A percentile compares a stretch with the other conserved stretches of the same genome.
These are phyloP conservation scores for Globisporangium heterothallicum DNA, from an alignment of 352 stramenopile genomes.

Conservation along the genomic window DNA sequence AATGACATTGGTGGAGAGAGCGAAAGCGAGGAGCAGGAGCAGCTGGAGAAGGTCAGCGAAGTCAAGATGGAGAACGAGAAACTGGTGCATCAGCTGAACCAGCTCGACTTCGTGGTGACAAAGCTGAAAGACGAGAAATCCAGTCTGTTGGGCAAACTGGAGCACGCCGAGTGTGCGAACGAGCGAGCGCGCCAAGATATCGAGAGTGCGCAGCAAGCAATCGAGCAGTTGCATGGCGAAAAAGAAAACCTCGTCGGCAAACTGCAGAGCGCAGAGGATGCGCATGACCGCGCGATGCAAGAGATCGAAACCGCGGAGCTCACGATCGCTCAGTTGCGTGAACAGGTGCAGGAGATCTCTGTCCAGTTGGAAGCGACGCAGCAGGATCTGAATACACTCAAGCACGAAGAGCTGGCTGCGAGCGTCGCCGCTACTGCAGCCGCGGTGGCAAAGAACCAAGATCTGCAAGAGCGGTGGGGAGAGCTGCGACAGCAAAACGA, in stretches of 20 bases:
- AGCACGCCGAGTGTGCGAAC: constrained; percentile 35
- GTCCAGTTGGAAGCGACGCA: constrained; percentile 43
- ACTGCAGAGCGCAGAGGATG: constrained; percentile 22
- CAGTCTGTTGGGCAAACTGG: constrained; percentile 33
- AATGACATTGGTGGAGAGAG: constrained; percentile 15
- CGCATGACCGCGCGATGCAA: constrained; percentile 22
- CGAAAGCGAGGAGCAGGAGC: constrained; percentile 8
- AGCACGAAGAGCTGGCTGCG: constrained; percentile 37
- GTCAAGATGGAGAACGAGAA: constrained; percentile 25
- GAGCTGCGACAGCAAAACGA: constrained; percentile 50
- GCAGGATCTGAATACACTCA: constrained; percentile 35
- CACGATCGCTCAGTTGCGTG: constrained; percentile 41
- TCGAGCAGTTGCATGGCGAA: constrained; percentile 27
- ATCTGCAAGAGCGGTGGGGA: constrained; percentile 46
- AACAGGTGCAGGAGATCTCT: constrained; percentile 57
- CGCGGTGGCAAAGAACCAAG: constrained; percentile 48
- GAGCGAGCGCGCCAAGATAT: constrained; percentile 27
- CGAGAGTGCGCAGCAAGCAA: constrained; percentile 23
- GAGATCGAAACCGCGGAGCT: constrained; percentile 23
- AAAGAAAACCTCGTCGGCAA: constrained; percentile 23
- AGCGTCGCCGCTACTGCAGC: constrained; percentile 40
- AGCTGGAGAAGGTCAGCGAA: constrained; percentile 5
- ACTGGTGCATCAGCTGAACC: constrained; percentile 33
- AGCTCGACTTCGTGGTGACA: constrained; percentile 40
- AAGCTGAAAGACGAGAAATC: constrained; percentile 49